A percentile compares a stretch with the other conserved stretches of the same genome.
These are phyloP conservation scores for Musa schizocarpa DNA, from an alignment of 176 grass and related monocot species.

Conservation along the genomic window DNA sequence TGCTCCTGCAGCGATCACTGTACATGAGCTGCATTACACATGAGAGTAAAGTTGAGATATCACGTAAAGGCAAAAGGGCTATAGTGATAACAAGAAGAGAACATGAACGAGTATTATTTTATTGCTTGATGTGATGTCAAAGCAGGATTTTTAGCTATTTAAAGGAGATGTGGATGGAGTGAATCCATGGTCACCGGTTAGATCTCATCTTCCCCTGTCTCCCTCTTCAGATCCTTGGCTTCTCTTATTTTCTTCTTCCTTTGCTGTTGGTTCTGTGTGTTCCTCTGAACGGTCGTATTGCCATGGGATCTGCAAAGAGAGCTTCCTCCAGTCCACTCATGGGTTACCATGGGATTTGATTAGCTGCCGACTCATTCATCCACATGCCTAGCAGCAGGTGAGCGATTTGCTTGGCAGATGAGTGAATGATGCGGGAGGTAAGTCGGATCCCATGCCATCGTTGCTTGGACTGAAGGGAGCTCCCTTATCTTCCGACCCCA, in stretches of 20 bases:
- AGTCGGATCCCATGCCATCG: slow-evolving; percentile 43
- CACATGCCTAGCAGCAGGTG: slow-evolving; percentile 32
- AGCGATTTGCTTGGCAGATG: slow-evolving; percentile 38
- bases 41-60: no score
- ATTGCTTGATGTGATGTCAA: slow-evolving; percentile 3
- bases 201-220: no score
- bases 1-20: no score
- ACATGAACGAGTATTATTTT: not conserved
- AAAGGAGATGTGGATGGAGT: not conserved
- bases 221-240: not conserved
- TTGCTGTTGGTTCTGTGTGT: not conserved
- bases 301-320: slow-evolving; percentile 29
- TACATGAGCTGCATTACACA: no score
- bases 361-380: slow-evolving; percentile 87
- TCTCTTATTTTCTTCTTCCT: not conserved
- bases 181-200: not conserved
- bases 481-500: slow-evolving; percentile 27
- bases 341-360: slow-evolving; percentile 48
- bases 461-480: slow-evolving; percentile 97
- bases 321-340: slow-evolving; percentile 90
- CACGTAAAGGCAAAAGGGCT: not conserved
- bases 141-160: not conserved
- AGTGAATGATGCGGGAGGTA: slow-evolving; percentile 80
- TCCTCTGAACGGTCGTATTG: no score
- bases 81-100: not conserved